phyloP scores from a whole-genome alignment of 306 rosid species.

The Lathyrus aphaca region DNA sequence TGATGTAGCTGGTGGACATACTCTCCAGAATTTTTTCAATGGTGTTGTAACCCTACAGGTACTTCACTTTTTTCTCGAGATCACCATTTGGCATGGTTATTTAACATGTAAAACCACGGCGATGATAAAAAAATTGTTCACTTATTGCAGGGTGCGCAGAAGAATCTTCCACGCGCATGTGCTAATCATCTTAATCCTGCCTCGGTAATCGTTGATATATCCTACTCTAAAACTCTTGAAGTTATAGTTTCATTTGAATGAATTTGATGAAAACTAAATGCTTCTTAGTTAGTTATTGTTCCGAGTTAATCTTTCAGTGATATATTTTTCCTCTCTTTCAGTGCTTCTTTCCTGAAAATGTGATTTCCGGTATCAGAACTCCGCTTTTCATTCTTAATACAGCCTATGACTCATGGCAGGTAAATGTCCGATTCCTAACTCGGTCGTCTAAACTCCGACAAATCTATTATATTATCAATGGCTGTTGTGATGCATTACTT shows the following conservation, averaged over 20 bases:
- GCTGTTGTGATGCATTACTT: neutral
- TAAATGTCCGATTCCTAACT: conserved; percentile 29
- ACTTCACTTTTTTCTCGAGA: conserved; percentile 11
- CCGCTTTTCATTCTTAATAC: conserved; percentile 89
- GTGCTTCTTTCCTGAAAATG: conserved; percentile 97
- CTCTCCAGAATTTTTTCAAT: conserved; percentile 56
- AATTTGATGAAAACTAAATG: conserved; percentile 8
- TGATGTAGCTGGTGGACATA: conserved; percentile 74
- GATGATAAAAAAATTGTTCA: conserved; percentile 17
- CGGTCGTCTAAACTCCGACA: conserved; percentile 19
- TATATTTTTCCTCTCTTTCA: conserved; percentile 39
- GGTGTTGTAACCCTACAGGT: conserved; percentile 84
- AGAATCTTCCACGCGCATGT: conserved; percentile 64
- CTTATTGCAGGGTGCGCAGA: conserved; percentile 61
- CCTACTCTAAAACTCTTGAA: conserved; percentile 9
- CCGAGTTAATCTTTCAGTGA: conserved; percentile 23
- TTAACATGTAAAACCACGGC: neutral
- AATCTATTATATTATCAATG: neutral
- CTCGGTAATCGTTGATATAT: conserved; percentile 57
- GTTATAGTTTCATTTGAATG: conserved; percentile 38
- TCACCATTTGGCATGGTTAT: conserved; percentile 16
- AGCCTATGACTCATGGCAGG: conserved; percentile 99
- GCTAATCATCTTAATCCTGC: conserved; percentile 78
- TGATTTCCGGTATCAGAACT: conserved; percentile 63
- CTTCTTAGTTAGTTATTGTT: conserved; percentile 25